Base-by-base conservation (phyloP, 306 rosid species). In the Lithocarpus polystachyus region DNA sequence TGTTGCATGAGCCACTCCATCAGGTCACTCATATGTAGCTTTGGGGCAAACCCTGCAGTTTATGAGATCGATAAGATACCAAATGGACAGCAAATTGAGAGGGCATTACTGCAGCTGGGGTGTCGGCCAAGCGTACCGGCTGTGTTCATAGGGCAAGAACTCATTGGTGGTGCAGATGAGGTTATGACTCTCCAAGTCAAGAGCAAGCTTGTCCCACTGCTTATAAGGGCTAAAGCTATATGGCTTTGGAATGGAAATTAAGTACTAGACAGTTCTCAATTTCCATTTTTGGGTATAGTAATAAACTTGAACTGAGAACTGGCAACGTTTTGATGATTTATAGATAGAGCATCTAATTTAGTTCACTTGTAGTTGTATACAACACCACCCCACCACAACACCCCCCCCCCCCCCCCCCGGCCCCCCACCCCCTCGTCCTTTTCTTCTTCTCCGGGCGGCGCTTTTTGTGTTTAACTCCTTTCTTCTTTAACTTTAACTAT, bases 121-220 rank as follows among this genome's bases (percentile, higher is more conserved):
- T 83, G 91, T 43, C 65, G 72, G n/a, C 97, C 97, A 29, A 87
- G 87, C 22, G 97, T 89, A 2, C 95, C 92, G 0, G 93, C 90
- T 1, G 89, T 92, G 65, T 92, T 83, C 87, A 92, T 92, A 31
- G 92, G 97, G 61, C 89, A 92, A 74, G 75, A 85, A 68, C 83
- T 92, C 23, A 73, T 92, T 0, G 95, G 97, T 56, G 93, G 93
- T 78, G 85, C 91, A 45, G 86, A 84, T 77, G 84, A 83, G 79
- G 59, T 89, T 43, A 69, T 92, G 79, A 82, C 81, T 43, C 94
- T 90, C 78, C 90, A 92, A 37, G 80, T 89, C 78, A 85, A 80
- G 65, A 92, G 86, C 68, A 76, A 85, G 84, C 90, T 91, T 80
- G 72, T 70, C 35, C 89, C 85, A 69, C 52, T 82, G 92, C 97